phyloP scores from a whole-genome alignment of 345 rosid species.

The Luvunga scandens region DNA sequence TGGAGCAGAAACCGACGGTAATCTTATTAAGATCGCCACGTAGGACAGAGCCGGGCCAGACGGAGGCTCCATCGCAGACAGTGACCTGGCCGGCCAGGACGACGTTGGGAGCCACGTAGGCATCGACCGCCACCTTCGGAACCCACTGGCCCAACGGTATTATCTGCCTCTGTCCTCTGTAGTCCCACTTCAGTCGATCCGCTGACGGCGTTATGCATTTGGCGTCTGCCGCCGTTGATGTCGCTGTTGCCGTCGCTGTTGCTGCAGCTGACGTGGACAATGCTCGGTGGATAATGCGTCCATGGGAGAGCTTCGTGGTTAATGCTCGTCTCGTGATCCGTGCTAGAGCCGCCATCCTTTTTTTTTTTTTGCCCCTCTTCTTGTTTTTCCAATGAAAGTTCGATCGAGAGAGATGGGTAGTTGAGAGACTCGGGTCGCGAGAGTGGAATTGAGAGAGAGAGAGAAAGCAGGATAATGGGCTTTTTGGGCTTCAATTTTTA shows the following conservation, averaged over 20 bases:
- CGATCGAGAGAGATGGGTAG: not conserved
- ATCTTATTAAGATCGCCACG: constrained; percentile 98
- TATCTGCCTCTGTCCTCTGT: constrained; percentile 89
- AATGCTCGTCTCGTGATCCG: constrained; percentile 47
- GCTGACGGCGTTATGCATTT: constrained; percentile 59
- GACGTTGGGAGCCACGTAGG: constrained; percentile 90
- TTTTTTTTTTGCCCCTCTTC: not conserved
- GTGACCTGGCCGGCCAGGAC: constrained; percentile 90
- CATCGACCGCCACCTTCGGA: constrained; percentile 94
- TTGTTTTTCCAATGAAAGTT: not conserved
- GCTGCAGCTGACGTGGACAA: constrained; percentile 3
- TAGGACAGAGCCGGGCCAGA: constrained; percentile 88
- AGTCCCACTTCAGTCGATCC: constrained; percentile 96
- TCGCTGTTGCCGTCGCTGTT: constrained; percentile 29
- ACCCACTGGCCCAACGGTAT: constrained; percentile 94
- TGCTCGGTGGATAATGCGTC: constrained; percentile 12
- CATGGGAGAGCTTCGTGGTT: constrained; percentile 6
- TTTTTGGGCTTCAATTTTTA: too few relatives aligned
- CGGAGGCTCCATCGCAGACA: constrained; percentile 83
- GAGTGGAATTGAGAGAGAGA: not conserved
- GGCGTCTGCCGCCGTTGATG: constrained; percentile 28
- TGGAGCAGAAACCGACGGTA: constrained; percentile 86
- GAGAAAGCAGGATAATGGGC: not conserved
- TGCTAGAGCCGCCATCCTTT: constrained; percentile 54
- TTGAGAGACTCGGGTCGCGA: not conserved